Evolutionary conservation across 768 basidiomycete species (phyloP).

Genomic region (Pleurotus cornucopiae): DNA sequence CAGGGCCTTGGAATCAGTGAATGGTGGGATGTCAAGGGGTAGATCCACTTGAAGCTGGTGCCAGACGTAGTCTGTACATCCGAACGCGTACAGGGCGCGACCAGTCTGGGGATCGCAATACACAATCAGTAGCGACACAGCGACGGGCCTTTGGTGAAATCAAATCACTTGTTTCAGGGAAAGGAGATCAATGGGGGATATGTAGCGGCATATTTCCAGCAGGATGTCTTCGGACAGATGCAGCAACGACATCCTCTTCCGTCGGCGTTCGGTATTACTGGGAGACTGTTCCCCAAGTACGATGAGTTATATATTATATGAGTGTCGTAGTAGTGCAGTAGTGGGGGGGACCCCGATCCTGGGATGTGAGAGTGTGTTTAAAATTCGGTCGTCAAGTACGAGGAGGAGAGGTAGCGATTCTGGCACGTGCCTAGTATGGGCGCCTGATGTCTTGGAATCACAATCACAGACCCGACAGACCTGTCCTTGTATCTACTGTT

Average conservation of each 20-base stretch:
- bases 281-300: too few relatives aligned
- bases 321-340: too few relatives aligned
- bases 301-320: too few relatives aligned
- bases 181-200: constrained; percentile 39
- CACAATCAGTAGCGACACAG: constrained; percentile 3
- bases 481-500: too few relatives aligned
- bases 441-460: too few relatives aligned
- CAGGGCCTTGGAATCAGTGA: constrained; percentile 26
- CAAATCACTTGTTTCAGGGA: constrained; percentile 41
- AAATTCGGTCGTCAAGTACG: too few relatives aligned
- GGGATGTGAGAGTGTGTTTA: too few relatives aligned
- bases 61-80: constrained; percentile 51
- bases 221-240: constrained; percentile 42
- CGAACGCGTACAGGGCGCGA: constrained; percentile 54
- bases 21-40: constrained; percentile 39
- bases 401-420: too few relatives aligned
- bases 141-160: too few relatives aligned
- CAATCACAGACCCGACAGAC: too few relatives aligned
- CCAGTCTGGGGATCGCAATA: constrained; percentile 43
- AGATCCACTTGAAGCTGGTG: constrained; percentile 44
- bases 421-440: too few relatives aligned
- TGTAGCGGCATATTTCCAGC: constrained; percentile 27
- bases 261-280: neutral
- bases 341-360: too few relatives aligned
- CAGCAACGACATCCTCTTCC: constrained; percentile 18